phyloP scores from a whole-genome alignment of 2,329 filamentous ascomycete species.

The Sclerotiophoma versabilis region DNA sequence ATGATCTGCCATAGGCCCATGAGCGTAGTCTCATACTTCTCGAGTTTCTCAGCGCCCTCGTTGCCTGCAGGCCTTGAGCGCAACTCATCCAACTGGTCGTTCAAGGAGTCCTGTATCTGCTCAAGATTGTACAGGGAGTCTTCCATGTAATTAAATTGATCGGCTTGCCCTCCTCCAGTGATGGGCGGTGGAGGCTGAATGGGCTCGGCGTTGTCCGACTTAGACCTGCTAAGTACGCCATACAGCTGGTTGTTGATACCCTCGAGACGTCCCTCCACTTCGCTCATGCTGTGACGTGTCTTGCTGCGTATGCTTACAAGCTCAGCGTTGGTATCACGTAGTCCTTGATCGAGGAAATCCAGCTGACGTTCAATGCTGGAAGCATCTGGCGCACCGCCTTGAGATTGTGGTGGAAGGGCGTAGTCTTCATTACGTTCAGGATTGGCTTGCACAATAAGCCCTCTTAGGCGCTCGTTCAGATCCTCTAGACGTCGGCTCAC shows the following conservation, averaged over 20 bases:
- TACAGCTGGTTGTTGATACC: slow-evolving; percentile 70
- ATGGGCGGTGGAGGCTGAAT: slow-evolving; percentile 66
- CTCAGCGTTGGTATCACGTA: slow-evolving; percentile 67
- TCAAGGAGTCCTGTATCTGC: slow-evolving; percentile 43
- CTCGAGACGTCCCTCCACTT: slow-evolving; percentile 51
- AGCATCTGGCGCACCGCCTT: slow-evolving; percentile 27
- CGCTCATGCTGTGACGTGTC: slow-evolving; percentile 38
- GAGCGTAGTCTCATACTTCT: slow-evolving; percentile 60
- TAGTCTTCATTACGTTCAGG: slow-evolving; percentile 54
- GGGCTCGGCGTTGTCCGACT: slow-evolving; percentile 60
- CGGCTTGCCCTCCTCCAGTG: slow-evolving; percentile 65
- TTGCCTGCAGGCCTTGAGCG: slow-evolving; percentile 25
- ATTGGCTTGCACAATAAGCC: slow-evolving; percentile 70
- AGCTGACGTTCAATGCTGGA: slow-evolving; percentile 63
- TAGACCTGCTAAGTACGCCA: slow-evolving; percentile 50
- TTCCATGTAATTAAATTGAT: slow-evolving; percentile 74
- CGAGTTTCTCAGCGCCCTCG: slow-evolving; percentile 33
- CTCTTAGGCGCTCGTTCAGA: slow-evolving; percentile 71
- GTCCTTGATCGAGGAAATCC: slow-evolving; percentile 72
- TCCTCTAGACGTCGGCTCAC: slow-evolving; percentile 72
- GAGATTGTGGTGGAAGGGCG: slow-evolving; percentile 35
- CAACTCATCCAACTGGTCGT: slow-evolving; percentile 39
- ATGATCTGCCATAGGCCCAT: slow-evolving; percentile 63
- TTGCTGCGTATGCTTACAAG: slow-evolving; percentile 50
- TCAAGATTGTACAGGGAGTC: slow-evolving; percentile 60